Base-by-base conservation (phyloP, 257 asterid species). In the Cruciata laevipes region DNA sequence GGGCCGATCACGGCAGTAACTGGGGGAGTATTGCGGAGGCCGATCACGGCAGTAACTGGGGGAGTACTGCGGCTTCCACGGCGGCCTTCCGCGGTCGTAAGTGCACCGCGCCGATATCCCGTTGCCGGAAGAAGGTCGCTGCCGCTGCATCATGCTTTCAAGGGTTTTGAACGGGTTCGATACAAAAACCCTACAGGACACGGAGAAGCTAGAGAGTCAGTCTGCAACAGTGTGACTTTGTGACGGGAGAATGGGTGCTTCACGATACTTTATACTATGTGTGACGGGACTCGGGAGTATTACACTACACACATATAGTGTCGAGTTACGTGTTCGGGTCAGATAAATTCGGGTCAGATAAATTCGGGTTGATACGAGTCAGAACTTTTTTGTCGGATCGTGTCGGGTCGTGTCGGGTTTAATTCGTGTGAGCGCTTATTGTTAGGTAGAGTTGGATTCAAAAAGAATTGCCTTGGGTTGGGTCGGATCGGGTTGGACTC, bases 41-140 rank as follows among this genome's bases (percentile, higher is more conserved):
- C 83, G 86, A 83, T 84, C 83, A 33, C 75, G 69, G n/a, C 61
- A 79, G 75, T 73, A 35, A 24, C 53, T 69, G 2, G 74, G 77
- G 9, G 70, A 30, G 21, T 30, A 60, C 35, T 52, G 79, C 27
- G 67, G 37, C 27, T 63, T 73, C 67, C 51, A 11, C 7, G 75
- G 71, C 24, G 73, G 76, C 21, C 40, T 24, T 4, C 30, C 73
- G 0, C 42, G 76, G 42, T 65, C n/a, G 56, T 65, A 23, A 69
- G 59, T 47, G 27, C 6, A 42, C 35, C 51, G 60, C 63, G 68
- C 25, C 63, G 64, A 3, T 31, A 35, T 5, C 0, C 53, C 61
- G 52, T 32, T 4, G 35, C 70, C 12, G 21, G 63, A 23, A 1
- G 30, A 24, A 24, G 37, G 13, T 16, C 11, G 27, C 17, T 12